Conservation (phyloP, 306 rosid genomes). For the Glycine soja region DNA sequence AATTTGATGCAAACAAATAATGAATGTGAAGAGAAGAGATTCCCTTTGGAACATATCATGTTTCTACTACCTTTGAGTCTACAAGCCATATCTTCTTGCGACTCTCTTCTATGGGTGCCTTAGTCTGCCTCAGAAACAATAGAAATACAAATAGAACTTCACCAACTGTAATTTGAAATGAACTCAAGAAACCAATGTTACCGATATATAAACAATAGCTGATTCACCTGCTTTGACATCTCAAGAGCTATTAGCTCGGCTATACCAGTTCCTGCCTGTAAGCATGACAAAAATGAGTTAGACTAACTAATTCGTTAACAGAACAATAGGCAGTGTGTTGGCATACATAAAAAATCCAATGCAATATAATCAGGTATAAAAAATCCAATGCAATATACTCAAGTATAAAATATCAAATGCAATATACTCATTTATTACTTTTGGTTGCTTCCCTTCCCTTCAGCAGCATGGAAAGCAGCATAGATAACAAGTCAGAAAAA, state of each 20-base stretch:
- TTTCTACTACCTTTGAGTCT: conserved; percentile 77
- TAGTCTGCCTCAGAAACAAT: conserved; percentile 57
- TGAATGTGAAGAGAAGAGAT: background rate
- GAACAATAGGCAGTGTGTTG: conserved; percentile 6
- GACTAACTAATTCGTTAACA: conserved; percentile 21
- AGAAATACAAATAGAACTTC: conserved; percentile 31
- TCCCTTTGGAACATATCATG: conserved; percentile 11
- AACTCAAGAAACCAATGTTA: background rate
- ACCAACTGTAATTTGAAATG: conserved; percentile 11
- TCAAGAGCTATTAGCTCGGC: conserved; percentile 96
- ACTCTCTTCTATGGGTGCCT: conserved; percentile 73
- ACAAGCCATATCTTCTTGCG: conserved; percentile 95
- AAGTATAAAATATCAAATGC: background rate
- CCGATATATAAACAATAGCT: conserved; percentile 19
- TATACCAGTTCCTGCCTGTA: conserved; percentile 95
- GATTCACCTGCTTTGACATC: conserved; percentile 71
- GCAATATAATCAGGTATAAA: too few species aligned
- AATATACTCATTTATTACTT: background rate
- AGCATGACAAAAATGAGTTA: conserved; percentile 38
- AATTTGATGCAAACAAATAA: background rate
- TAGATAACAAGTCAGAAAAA: background rate
- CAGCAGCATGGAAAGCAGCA: conserved; percentile 17
- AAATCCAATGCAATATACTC: too few species aligned
- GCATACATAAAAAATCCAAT: background rate
- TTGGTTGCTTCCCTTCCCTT: background rate